Evolutionary conservation across 139 green algal species (phyloP), one percentile per base, ranked within the genome.

Genomic region (Chlorella sp.): DNA sequence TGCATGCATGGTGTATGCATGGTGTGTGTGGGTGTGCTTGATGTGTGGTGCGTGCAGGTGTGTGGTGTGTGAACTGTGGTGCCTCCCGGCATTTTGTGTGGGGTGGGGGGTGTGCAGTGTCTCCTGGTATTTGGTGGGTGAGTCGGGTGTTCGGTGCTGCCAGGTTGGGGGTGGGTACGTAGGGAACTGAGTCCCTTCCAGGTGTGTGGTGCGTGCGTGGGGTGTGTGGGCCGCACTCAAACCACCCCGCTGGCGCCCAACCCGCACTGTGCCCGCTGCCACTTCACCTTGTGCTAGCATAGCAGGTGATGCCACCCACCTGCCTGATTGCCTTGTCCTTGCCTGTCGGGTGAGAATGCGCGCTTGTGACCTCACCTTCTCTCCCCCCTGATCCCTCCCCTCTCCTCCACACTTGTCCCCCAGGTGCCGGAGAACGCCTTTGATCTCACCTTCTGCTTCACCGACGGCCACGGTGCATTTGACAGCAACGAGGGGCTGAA

Each of bases 401-500:
- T 61, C 37, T 2, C 64, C 64, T 71, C 60, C 39, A n/a, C n/a
- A 34, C 57, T 32, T 21, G 12, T 12, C 40, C 15, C 81, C 32
- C 86, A 87, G 14, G 84, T 92, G 0, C 89, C 91, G 3, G 53
- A 82, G 36, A 69, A 85, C 30, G 89, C 91, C 15, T 80, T 83
- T 22, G 91, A 94, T 39, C 32, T 95, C 57, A 73, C 89, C 37
- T 91, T 95, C 37, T 90, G 79, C 19, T 87, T 95, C 64, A 91
- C 89, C 21, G 81, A 94, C 40, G 76, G 83, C 24, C 36, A 90
- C n/a, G 87, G 83, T 32, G 42, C 53, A 19, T 95, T 81, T 80
- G 92, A 95, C 84, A 92, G 90, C 87, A 95, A 95, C 88, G 36
- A 73, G 26, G 92, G 91, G 34, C 42, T 80, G 85, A 92, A 95